Base-by-base conservation (phyloP, 1,284 basidiomycete genomes). In the Paramarasmius palmivorus region DNA sequence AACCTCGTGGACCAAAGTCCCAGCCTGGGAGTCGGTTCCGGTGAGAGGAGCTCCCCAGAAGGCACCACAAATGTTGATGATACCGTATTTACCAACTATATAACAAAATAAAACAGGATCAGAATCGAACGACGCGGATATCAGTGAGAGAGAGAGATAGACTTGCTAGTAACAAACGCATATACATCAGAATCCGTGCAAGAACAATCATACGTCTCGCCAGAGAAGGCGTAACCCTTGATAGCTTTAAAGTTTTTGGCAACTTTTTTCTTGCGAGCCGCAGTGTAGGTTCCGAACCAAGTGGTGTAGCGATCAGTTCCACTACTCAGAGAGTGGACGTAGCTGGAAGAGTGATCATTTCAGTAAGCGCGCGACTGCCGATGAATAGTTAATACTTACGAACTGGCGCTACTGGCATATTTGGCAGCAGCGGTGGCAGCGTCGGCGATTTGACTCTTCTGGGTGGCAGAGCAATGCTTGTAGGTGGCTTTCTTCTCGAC, bases 271-370 rank as follows among this genome's bases (percentile, higher is more conserved):
- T 76, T 71, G 50, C 69, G 72, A 17, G 68, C 41, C 37, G 62
- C 49, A 17, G 69, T 73, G 65, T 71, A 78, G 15, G 73, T 61
- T 49, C 79, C 77, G 66, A 81, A 81, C 78, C 77, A 81, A 20
- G 76, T 77, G 12, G 65, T 71, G 60, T 69, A 79, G 46, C 78
- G 74, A 7, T 70, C 54, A 7, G 75, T 72, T 17, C 68, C 53
- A 3, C 72, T 55, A 39, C 69, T 71, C 61, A 72, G 65, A 15
- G 63, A 48, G 20, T 60, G 55, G 37, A 72, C 63, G 62, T 76
- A 76, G 4, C 61, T 63, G 26, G 9, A 15, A 38, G 6, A 12
- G 32, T 3, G n/a, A 26, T n/a, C 4, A 29, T 34, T 45, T 22
- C 17, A 35, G 17, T 17, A 4, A 35, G 8, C 26, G n/a, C 10